Conservation (phyloP, 2,329 filamentous ascomycete genomes). For the Byssochlamys sp. region DNA sequence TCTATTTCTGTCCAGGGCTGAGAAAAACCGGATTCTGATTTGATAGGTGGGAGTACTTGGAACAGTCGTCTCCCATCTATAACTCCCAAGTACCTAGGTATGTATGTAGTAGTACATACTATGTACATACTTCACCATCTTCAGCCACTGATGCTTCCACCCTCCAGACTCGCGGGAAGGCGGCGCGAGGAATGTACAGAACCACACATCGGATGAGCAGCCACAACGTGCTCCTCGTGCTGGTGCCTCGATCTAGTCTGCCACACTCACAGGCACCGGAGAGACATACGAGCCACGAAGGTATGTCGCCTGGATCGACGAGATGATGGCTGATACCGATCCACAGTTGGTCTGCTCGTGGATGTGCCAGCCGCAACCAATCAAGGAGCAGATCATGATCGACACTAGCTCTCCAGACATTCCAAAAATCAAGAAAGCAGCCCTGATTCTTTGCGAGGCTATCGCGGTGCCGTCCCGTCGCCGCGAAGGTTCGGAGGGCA, state of each 20-base stretch:
- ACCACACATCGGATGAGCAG: not conserved
- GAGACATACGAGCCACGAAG: not conserved
- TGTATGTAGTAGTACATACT: too few relatives aligned
- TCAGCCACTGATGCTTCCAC: not conserved
- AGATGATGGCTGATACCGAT: not conserved
- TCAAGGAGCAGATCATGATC: not conserved
- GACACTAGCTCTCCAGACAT: not conserved
- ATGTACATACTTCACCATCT: not conserved
- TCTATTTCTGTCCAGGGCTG: not conserved
- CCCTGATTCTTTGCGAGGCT: not conserved
- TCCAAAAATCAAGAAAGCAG: not conserved
- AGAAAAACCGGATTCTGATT: not conserved
- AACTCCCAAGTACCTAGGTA: too few relatives aligned
- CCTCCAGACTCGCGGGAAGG: not conserved
- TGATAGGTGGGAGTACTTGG: not conserved
- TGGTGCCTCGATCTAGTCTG: not conserved
- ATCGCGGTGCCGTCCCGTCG: slow-evolving; percentile 20
- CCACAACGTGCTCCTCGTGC: not conserved
- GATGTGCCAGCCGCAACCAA: not conserved
- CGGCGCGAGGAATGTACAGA: not conserved
- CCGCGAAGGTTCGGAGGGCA: slow-evolving; percentile 30
- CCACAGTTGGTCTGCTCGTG: not conserved
- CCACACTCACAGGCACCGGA: not conserved
- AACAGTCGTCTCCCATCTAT: not conserved
- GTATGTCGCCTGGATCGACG: not conserved